Base-by-base conservation (phyloP, 257 asterid genomes). In the Penstemon eatonii region DNA sequence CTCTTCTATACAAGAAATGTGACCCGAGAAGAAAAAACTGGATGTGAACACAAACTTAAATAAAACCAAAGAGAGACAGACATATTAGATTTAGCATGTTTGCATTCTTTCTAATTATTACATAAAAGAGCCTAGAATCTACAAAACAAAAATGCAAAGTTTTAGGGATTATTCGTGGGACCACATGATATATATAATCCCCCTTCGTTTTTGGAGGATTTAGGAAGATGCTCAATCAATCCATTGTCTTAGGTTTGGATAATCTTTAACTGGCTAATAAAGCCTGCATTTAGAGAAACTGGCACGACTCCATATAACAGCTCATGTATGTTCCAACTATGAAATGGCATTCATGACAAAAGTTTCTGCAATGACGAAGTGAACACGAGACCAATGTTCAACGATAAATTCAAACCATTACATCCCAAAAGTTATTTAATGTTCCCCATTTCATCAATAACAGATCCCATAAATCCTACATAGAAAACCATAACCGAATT, bases 401-500 rank as follows among this genome's bases (percentile, higher is more conserved):
- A 12, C n/a, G 6, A 37, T 10, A 60, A 13, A 63, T 8, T 33
- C 18, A 46, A 36, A 40, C 18, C 41, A 65, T 46, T 33, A 25
- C 9, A 13, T 25, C 9, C n/a, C 8, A 6, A 67, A 67, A 39
- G 25, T 41, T 18, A 47, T 8, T 41, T 15, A 39, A 49, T 15
- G 38, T 33, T 19, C 33, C 43, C 50, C 69, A 39, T 56, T 46
- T 38, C 50, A 44, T 36, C 66, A 63, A 56, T 3, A 50, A 45
- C 69, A 54, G 60, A 51, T 49, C 49, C 60, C 15, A 11, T 12
- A 63, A 43, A 58, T 53, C 25, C 55, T 12, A 60, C 10, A 70
- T 25, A 6, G 33, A 39, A 47, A 60, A 70, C 45, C 71, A 64
- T 65, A 59, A 60, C 57, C 9, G 12, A 56, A 5, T 56, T 37